Evolutionary conservation across 2,329 filamentous ascomycete genomes (phyloP).

Genomic region (Fusarium newnesense): DNA sequence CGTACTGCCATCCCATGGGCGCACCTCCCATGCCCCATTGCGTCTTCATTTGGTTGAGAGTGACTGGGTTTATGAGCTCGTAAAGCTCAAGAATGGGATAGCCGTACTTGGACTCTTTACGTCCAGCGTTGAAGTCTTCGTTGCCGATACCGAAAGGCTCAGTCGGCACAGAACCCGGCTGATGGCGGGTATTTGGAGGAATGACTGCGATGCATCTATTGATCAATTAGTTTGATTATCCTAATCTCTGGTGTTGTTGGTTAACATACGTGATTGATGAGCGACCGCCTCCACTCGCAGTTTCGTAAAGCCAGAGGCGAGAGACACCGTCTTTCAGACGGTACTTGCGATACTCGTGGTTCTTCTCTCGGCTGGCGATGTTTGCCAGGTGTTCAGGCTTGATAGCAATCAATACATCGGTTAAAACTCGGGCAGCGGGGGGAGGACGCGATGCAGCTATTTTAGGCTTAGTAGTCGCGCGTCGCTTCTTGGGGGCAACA

Average conservation of each 20-base stretch:
- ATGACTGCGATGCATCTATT: conserved; percentile 24
- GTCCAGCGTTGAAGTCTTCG: conserved; percentile 44
- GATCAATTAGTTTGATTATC: background rate
- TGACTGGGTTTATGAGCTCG: conserved; percentile 36
- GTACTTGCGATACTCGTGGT: conserved; percentile 44
- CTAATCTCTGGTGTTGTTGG: background rate
- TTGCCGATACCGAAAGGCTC: conserved; percentile 45
- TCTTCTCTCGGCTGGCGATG: conserved; percentile 39
- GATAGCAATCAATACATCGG: conserved; percentile 41
- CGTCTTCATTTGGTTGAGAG: conserved; percentile 39
- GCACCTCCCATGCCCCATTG: conserved; percentile 38
- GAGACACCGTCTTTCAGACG: conserved; percentile 33
- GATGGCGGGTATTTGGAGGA: conserved; percentile 1
- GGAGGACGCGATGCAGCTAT: too few relatives aligned
- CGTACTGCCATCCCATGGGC: conserved; percentile 44
- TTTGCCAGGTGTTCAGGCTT: conserved; percentile 34
- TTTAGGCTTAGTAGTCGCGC: too few relatives aligned
- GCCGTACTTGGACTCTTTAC: conserved; percentile 42
- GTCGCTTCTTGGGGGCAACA: too few relatives aligned
- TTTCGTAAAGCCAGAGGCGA: conserved; percentile 45
- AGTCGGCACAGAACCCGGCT: conserved; percentile 30
- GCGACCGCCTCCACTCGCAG: conserved; percentile 10
- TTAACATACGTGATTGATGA: conserved; percentile 40
- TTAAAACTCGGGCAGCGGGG: background rate
- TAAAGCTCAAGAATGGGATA: conserved; percentile 44